Evolutionary conservation across 495 filamentous ascomycete species (phyloP).

Genomic region (Apodospora peruviana): DNA sequence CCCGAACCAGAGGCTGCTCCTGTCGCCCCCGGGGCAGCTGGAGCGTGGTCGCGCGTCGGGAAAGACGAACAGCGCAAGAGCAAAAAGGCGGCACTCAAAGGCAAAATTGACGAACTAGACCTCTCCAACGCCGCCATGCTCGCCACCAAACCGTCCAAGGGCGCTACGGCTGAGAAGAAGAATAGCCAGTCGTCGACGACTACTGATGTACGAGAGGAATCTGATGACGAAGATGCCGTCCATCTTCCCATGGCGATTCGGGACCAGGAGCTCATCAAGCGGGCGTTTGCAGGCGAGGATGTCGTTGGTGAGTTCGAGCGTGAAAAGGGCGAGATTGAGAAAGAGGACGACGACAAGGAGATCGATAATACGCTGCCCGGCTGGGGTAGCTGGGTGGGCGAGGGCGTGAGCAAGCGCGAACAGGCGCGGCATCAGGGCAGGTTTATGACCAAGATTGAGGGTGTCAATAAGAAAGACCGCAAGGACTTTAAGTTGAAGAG

Average conservation of each 20-base stretch:
- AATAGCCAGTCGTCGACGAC: constrained; percentile 8
- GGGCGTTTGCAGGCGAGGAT: constrained; percentile 86
- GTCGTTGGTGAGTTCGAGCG: constrained; percentile 75
- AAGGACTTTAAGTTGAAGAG: constrained; percentile 75
- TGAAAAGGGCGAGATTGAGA: constrained; percentile 68
- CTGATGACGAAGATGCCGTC: constrained; percentile 54
- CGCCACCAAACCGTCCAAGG: constrained; percentile 21
- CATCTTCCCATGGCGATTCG: constrained; percentile 59
- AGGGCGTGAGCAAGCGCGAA: constrained; percentile 62
- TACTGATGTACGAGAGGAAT: constrained; percentile 23
- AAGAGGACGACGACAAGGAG: constrained; percentile 80
- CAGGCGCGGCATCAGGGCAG: constrained; percentile 53
- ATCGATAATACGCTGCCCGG: constrained; percentile 82
- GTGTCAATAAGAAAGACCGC: constrained; percentile 69
- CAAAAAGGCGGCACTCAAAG: constrained; percentile 4
- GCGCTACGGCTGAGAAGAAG: not conserved
- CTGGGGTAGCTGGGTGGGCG: constrained; percentile 85
- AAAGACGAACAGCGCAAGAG: constrained; percentile 20
- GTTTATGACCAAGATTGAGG: constrained; percentile 63
- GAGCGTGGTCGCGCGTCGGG: constrained; percentile 29
- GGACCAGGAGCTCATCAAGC: constrained; percentile 75
- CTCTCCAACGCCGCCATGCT: constrained; percentile 31
- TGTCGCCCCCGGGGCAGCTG: constrained; percentile 15
- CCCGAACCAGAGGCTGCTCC: constrained; percentile 6
- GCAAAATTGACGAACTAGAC: constrained; percentile 30